These are phyloP conservation scores for Cercospora sp. DNA, from an alignment of 2,329 filamentous ascomycete species.

Conservation along the genomic window DNA sequence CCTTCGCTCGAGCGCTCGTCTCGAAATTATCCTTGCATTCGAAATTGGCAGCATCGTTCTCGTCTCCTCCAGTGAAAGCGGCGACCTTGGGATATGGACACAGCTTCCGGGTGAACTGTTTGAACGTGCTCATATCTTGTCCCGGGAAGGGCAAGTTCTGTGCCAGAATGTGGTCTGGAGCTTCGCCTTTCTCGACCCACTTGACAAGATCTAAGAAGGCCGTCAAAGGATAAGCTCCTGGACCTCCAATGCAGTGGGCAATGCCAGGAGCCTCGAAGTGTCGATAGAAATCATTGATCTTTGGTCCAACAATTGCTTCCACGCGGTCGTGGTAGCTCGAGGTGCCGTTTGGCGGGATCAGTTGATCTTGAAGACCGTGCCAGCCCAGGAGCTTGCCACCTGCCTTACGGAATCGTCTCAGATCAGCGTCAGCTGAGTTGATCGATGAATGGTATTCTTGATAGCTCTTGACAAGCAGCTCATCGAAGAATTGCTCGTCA, in stretches of 20 bases:
- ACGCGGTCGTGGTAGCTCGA: constrained; percentile 41
- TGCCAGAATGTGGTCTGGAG: constrained; percentile 24
- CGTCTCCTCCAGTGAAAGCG: constrained; percentile 25
- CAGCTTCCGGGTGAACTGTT: constrained; percentile 15
- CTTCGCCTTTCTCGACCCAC: constrained; percentile 35
- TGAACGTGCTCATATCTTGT: constrained; percentile 8
- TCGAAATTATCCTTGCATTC: constrained; percentile 25
- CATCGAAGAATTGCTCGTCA: constrained; percentile 24
- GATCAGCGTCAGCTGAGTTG: constrained; percentile 41
- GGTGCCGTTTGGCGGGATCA: constrained; percentile 42
- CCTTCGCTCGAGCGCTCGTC: constrained; percentile 1
- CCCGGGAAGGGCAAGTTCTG: constrained; percentile 13
- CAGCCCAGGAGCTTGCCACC: constrained; percentile 46
- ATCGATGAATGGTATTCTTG: constrained; percentile 39
- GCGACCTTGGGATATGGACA: constrained; percentile 31
- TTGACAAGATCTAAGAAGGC: constrained; percentile 23
- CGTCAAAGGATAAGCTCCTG: constrained; percentile 30
- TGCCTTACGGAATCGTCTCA: constrained; percentile 38
- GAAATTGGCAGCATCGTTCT: constrained; percentile 22
- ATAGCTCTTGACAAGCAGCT: constrained; percentile 20
- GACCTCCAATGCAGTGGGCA: constrained; percentile 40
- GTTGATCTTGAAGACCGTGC: constrained; percentile 43
- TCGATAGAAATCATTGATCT: constrained; percentile 39
- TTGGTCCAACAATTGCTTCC: constrained; percentile 11
- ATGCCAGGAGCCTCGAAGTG: constrained; percentile 43